Conservation (phyloP, 2,329 filamentous ascomycete species). For the Penicillium paneum region DNA sequence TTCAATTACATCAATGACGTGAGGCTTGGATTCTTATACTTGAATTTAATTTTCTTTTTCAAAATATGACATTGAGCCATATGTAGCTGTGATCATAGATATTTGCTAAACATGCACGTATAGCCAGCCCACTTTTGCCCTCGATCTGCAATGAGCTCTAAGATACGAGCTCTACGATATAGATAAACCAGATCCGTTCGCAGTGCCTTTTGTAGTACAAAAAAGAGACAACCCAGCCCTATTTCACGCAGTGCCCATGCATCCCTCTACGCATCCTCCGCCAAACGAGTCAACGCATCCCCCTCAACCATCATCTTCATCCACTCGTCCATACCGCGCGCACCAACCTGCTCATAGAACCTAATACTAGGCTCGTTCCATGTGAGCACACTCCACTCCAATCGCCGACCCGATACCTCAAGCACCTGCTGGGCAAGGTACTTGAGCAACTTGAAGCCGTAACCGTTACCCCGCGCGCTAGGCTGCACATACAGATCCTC, state of each 20-base stretch:
- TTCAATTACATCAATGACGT: neutral
- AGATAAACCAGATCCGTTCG: neutral
- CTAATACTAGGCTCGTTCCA: conserved; percentile 90
- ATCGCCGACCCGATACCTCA: conserved; percentile 65
- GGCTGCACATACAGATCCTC: conserved; percentile 86
- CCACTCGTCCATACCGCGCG: conserved; percentile 48
- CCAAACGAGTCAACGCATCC: conserved; percentile 43
- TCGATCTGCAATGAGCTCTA: neutral
- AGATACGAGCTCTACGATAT: too few species aligned
- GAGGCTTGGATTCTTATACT: neutral
- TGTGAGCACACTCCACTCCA: conserved; percentile 89
- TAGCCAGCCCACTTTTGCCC: neutral
- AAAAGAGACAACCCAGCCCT: neutral
- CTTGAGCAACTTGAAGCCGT: conserved; percentile 71
- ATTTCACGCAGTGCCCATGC: neutral
- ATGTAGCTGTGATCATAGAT: neutral
- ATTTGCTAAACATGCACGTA: neutral
- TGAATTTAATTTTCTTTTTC: neutral
- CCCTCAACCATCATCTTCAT: conserved; percentile 51
- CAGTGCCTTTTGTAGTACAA: neutral
- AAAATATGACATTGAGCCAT: neutral
- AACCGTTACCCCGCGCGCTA: conserved; percentile 68
- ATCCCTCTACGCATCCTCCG: conserved; percentile 22
- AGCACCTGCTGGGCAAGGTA: conserved; percentile 76
- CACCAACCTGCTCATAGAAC: conserved; percentile 65